A percentile compares a stretch with the other conserved stretches of the same genome.
Conservation (phyloP, 2,329 filamentous ascomycete genomes). For the Fusarium nurragi region DNA sequence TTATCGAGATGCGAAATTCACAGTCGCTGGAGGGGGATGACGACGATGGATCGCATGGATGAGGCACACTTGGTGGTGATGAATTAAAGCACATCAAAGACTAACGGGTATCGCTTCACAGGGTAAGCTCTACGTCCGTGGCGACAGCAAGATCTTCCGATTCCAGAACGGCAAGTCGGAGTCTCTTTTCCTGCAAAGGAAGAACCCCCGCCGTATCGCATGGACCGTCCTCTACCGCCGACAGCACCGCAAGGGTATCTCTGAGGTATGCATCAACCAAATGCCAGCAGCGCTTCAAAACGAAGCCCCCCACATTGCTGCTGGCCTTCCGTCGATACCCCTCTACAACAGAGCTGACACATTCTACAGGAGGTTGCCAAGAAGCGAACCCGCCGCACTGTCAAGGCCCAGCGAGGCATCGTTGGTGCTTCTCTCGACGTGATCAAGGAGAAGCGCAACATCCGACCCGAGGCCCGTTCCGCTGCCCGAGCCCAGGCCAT, state of each 20-base stretch:
- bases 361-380: conserved; percentile 92
- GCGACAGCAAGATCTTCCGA: conserved; percentile 99
- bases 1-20: conserved; percentile 32
- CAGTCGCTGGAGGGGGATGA: conserved; percentile 18
- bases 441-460: conserved; percentile 97
- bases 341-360: conserved; percentile 52
- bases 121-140: conserved; percentile 99
- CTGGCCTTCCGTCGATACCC: neutral
- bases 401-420: conserved; percentile 99
- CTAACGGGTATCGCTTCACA: conserved; percentile 56
- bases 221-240: conserved; percentile 99
- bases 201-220: conserved; percentile 99
- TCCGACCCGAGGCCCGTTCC: conserved; percentile 94
- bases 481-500: conserved; percentile 91
- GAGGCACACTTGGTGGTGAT: conserved; percentile 15
- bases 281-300: neutral
- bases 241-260: conserved; percentile 99
- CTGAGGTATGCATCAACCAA: conserved; percentile 79
- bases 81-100: conserved; percentile 28
- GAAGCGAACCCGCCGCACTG: conserved; percentile 97
- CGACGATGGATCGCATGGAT: conserved; percentile 27
- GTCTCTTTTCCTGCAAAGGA: conserved; percentile 99
- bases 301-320: neutral
- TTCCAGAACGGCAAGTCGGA: conserved; percentile 99
- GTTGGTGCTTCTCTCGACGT: conserved; percentile 99